These are phyloP conservation scores for Nematodospora valgi DNA, from an alignment of 805 yeast genomes.

Conservation along the genomic window DNA sequence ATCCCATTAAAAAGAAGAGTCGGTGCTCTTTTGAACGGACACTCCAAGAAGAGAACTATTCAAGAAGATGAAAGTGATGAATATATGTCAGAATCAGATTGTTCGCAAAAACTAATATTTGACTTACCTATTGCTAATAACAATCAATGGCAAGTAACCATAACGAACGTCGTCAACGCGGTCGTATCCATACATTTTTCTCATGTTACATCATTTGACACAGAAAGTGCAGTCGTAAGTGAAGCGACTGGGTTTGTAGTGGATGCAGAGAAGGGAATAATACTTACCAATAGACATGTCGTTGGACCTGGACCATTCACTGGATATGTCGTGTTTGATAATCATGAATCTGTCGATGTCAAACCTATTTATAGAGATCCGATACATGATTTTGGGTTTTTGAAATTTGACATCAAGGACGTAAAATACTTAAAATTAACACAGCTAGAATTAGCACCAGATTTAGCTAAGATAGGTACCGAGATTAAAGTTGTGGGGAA, in stretches of 20 bases:
- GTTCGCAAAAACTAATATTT: constrained; percentile 13
- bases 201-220: constrained; percentile 82
- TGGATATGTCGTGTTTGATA: constrained; percentile 89
- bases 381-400: constrained; percentile 90
- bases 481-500: constrained; percentile 95
- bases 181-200: constrained; percentile 90
- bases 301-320: constrained; percentile 94
- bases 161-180: constrained; percentile 73
- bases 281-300: constrained; percentile 89
- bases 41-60: constrained; percentile 1
- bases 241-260: constrained; percentile 98
- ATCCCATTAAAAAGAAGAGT: constrained; percentile 8
- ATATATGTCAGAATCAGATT: constrained; percentile 12
- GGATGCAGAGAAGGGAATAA: constrained; percentile 75
- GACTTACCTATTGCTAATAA: constrained; percentile 12
- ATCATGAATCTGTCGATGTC: constrained; percentile 89
- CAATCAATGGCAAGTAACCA: constrained; percentile 70
- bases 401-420: constrained; percentile 67
- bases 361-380: constrained; percentile 89
- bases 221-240: constrained; percentile 73
- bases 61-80: constrained; percentile 9
- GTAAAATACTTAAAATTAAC: constrained; percentile 72
- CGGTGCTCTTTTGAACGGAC: constrained; percentile 5
- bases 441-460: constrained; percentile 70
- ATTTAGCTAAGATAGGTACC: constrained; percentile 83